Evolutionary conservation across 345 rosid species (phyloP).

Genomic region (Barbarea vulgaris): DNA sequence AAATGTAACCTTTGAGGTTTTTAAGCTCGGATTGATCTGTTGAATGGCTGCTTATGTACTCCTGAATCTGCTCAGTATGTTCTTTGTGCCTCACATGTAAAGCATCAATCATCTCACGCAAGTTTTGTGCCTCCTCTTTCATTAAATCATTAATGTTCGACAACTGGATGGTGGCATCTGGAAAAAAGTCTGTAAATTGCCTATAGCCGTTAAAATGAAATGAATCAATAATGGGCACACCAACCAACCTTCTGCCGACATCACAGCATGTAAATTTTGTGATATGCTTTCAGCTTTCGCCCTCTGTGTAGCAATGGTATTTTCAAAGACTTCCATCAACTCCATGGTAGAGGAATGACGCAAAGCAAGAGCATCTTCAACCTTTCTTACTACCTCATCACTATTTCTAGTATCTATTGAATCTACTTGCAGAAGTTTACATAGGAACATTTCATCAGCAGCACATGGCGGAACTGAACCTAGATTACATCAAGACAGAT

Average conservation of each 20-base stretch:
- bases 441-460: conserved; percentile 77
- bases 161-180: conserved; percentile 64
- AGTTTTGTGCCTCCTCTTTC: conserved; percentile 69
- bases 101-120: conserved; percentile 60
- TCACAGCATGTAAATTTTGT: conserved; percentile 46
- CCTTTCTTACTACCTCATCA: conserved; percentile 51
- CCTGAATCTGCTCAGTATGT: conserved; percentile 54
- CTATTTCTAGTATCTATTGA: conserved; percentile 48
- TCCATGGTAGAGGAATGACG: conserved; percentile 65
- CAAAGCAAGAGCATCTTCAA: conserved; percentile 64
- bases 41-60: conserved; percentile 52
- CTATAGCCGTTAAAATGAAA: background rate
- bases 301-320: conserved; percentile 64
- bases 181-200: background rate
- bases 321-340: conserved; percentile 72
- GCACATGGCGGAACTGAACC: conserved; percentile 74
- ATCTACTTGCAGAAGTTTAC: conserved; percentile 71
- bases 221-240: conserved; percentile 24
- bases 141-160: conserved; percentile 78
- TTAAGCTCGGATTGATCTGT: conserved; percentile 72
- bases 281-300: conserved; percentile 55
- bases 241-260: conserved; percentile 70
- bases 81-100: conserved; percentile 72
- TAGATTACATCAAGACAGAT: conserved; percentile 31
- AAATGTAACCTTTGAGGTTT: conserved; percentile 65